Evolutionary conservation across 2,329 filamentous ascomycete species (phyloP).

Genomic region (Exserohilum turcica): DNA sequence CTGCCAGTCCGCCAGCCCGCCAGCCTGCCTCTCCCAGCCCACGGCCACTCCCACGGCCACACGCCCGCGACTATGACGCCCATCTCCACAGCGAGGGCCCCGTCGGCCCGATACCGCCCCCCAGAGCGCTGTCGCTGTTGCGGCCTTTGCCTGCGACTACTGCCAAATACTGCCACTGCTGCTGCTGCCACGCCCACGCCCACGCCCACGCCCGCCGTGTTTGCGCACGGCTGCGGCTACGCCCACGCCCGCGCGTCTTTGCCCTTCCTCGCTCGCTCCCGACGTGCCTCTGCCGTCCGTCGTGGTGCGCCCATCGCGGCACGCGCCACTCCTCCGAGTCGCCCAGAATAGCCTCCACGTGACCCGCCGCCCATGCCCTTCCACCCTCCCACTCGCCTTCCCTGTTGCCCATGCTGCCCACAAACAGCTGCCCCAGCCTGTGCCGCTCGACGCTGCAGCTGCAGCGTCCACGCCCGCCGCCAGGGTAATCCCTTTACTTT

Average conservation of each 20-base stretch:
- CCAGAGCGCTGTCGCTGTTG: too few species aligned
- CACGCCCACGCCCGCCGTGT: too few species aligned
- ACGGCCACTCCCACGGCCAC: not conserved
- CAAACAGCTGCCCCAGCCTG: not conserved
- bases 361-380: not conserved
- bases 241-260: not conserved
- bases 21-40: not conserved
- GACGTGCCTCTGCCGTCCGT: constrained; percentile 3
- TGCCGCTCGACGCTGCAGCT: not conserved
- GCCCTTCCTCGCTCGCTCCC: not conserved
- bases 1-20: not conserved
- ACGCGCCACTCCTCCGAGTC: constrained; percentile 1
- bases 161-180: not conserved
- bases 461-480: not conserved
- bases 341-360: constrained; percentile 4
- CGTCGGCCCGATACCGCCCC: not conserved
- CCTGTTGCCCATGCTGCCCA: not conserved
- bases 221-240: not conserved
- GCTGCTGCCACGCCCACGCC: too few species aligned
- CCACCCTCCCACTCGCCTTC: not conserved
- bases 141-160: not conserved
- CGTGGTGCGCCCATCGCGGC: constrained; percentile 8
- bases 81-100: not conserved
- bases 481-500: constrained; percentile 4
- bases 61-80: not conserved